These are phyloP conservation scores for Diaporthe aspalathi DNA, from an alignment of 2,329 filamentous ascomycete species.

Conservation along the genomic window DNA sequence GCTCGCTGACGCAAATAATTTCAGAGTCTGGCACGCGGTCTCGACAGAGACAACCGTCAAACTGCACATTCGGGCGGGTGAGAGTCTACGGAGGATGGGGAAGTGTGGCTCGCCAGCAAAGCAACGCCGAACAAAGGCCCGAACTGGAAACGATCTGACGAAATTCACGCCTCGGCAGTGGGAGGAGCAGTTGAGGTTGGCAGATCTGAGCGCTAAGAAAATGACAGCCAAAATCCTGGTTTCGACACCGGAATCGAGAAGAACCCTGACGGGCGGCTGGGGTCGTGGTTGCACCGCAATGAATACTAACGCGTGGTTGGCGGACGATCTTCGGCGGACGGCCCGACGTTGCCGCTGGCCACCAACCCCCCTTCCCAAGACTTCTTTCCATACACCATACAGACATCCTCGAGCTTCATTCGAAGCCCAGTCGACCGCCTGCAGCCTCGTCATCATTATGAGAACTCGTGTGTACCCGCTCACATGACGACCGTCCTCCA, in stretches of 20 bases:
- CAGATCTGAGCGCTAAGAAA: conserved; percentile 30
- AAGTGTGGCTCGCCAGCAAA: conserved; percentile 17
- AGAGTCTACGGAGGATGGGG: conserved; percentile 8
- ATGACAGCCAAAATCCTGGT: conserved; percentile 24
- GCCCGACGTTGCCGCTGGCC: conserved; percentile 32
- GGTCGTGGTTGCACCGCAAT: conserved; percentile 34
- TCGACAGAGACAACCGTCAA: not conserved
- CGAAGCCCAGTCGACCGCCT: not conserved
- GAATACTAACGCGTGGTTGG: conserved; percentile 31
- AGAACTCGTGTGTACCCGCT: not conserved
- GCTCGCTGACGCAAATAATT: not conserved
- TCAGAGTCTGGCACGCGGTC: not conserved
- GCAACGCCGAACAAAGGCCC: conserved; percentile 18
- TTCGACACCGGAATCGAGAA: conserved; percentile 21
- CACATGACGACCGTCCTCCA: not conserved
- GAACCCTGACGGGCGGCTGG: conserved; percentile 9
- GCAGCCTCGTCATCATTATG: conserved; percentile 31
- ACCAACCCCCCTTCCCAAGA: conserved; percentile 26
- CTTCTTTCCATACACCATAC: conserved; percentile 31
- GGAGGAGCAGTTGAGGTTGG: conserved; percentile 14
- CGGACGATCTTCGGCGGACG: conserved; percentile 38
- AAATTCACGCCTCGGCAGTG: not conserved
- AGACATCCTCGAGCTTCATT: conserved; percentile 20
- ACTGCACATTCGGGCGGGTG: not conserved
- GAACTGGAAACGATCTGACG: conserved; percentile 24